These are phyloP conservation scores for Physcomitrellopsis africana DNA, from an alignment of 225 moss, liverwort and hornwort genomes.

Conservation along the genomic window DNA sequence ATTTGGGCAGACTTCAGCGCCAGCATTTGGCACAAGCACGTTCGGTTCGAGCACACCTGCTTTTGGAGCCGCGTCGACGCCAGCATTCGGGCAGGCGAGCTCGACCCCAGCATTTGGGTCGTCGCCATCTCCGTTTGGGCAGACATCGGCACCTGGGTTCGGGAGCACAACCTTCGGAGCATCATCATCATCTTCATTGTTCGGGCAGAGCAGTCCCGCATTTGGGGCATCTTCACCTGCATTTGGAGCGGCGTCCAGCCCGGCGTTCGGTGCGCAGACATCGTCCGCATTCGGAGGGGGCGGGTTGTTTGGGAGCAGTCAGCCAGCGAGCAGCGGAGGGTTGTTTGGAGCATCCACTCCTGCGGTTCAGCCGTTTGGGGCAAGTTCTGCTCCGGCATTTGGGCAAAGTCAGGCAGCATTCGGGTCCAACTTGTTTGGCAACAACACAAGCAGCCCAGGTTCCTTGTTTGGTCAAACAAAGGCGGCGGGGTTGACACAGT, in stretches of 20 bases:
- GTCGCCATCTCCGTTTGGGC: conserved; percentile 78
- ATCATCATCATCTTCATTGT: conserved; percentile 55
- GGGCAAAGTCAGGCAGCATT: conserved; percentile 56
- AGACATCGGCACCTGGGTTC: conserved; percentile 65
- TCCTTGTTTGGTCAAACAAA: conserved; percentile 78
- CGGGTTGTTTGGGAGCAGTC: conserved; percentile 54
- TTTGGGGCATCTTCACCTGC: conserved; percentile 71
- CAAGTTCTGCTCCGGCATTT: too few relatives aligned
- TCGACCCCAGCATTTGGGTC: conserved; percentile 67
- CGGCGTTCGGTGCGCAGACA: conserved; percentile 59
- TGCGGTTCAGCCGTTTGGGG: conserved; percentile 41
- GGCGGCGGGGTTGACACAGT: conserved; percentile 70
- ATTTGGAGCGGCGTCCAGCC: conserved; percentile 55
- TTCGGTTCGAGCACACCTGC: conserved; percentile 31
- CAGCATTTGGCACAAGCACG: conserved; percentile 51
- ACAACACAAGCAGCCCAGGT: conserved; percentile 50
- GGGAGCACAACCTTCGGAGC: conserved; percentile 66
- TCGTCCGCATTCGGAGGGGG: conserved; percentile 52
- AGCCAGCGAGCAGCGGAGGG: conserved; percentile 47
- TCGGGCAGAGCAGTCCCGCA: conserved; percentile 64
- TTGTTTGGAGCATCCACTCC: conserved; percentile 57
- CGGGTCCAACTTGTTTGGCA: conserved; percentile 74
- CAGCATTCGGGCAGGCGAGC: conserved; percentile 75
- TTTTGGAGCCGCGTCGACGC: conserved; percentile 56
- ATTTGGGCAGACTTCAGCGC: conserved; percentile 51